Evolutionary conservation across 2,329 filamentous ascomycete genomes (phyloP), one percentile per base, ranked within the genome.

Genomic region (Penicillium psychrosexuale): DNA sequence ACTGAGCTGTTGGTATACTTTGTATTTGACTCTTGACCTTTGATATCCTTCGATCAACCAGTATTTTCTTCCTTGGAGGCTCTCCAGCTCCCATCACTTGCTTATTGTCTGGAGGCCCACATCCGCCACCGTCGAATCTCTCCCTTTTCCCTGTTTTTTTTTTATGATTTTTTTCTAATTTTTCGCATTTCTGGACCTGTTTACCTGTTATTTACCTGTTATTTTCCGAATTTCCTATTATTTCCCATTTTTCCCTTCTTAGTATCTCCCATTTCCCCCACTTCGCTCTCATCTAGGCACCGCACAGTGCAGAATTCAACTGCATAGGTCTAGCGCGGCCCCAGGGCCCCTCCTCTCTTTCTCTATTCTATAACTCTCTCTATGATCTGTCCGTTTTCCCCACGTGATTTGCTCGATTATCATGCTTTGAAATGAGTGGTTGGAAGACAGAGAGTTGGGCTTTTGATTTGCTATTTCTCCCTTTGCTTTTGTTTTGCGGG

Each of bases 371-470:
- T 54, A 51, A 34, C 44, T 39, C 36, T 51, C 19, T 43, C 51
- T 19, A 49, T 38, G 38, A 22, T 30, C 36, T 47, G 27, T 43
- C 19, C 19, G 12, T 34, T 24, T 24, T 4, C 22, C 22, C 22
- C 24, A 45, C 22, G 47, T 30, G 34, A 50, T 33, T 51, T 31
- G 24, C 44, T 36, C 43, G 45, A 51, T 45, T 55, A 55, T 17
- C 49, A 51, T 51, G 52, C 47, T 55, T 52, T 55, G 36, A 47
- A 31, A 53, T 52, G 48, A 34, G 44, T 33, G 39, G 15, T 45
- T 8, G 39, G 27, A 28, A 45, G 33, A 37, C 15, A 43, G 49
- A 53, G 15, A 31, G 37, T 48, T 37, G 24, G 17, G 40, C 15
- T 47, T 52, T n/a, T 52, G 42, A 55, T 37, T 33, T 43, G 39